A percentile compares a stretch with the other conserved stretches of the same genome.
Conservation (phyloP, 495 filamentous ascomycete species). For the Aspergillus hancockii region DNA sequence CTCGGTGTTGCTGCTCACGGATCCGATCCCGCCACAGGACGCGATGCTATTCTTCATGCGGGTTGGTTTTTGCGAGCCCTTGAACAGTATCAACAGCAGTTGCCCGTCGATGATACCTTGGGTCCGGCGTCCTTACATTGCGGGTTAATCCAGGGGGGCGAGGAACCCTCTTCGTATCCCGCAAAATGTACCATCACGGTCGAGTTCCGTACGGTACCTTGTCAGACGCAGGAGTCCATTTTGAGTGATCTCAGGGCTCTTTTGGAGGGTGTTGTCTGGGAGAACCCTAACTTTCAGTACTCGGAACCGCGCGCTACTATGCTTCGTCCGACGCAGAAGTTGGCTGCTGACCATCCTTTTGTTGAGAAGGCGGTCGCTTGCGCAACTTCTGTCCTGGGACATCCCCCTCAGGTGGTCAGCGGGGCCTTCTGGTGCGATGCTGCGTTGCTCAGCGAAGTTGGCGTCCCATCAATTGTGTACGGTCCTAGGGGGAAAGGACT, state of each 20-base stretch:
- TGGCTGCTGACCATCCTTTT: conserved; percentile 35
- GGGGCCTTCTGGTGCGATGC: conserved; percentile 47
- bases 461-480: conserved; percentile 43
- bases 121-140: conserved; percentile 43
- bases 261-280: conserved; percentile 19
- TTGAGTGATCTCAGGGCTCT: conserved; percentile 28
- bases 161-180: conserved; percentile 50
- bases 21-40: conserved; percentile 38
- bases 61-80: conserved; percentile 46
- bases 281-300: conserved; percentile 31
- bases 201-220: conserved; percentile 46
- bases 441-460: conserved; percentile 38
- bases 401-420: conserved; percentile 19
- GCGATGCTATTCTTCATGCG: conserved; percentile 45
- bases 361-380: conserved; percentile 26
- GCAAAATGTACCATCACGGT: conserved; percentile 42
- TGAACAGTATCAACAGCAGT: conserved; percentile 33
- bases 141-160: conserved; percentile 46
- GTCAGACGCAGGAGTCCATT: conserved; percentile 34
- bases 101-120: conserved; percentile 34
- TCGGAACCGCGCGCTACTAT: conserved; percentile 31
- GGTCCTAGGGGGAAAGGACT: conserved; percentile 43
- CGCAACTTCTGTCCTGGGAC: conserved; percentile 20
- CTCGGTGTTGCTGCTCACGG: conserved; percentile 49
- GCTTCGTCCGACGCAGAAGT: conserved; percentile 36